These are phyloP conservation scores for Penicillium soppii DNA, from an alignment of 495 filamentous ascomycete species.

Conservation along the genomic window DNA sequence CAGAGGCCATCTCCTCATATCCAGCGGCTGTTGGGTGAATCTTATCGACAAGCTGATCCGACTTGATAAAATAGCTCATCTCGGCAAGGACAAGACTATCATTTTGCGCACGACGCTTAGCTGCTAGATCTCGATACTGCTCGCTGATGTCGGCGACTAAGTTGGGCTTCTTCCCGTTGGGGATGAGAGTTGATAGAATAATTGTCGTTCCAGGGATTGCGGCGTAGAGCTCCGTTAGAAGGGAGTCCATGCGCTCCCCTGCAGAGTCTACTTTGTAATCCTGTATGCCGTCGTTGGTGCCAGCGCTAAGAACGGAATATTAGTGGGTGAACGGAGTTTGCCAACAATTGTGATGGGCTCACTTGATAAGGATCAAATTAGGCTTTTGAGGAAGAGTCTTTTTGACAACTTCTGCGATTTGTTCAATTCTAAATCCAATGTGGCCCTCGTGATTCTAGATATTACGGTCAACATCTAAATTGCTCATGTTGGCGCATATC, in stretches of 20 bases:
- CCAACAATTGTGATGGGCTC: background rate
- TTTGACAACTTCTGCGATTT: slow-evolving; percentile 38
- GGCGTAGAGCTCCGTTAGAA: slow-evolving; percentile 38
- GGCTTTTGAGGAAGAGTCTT: slow-evolving; percentile 35
- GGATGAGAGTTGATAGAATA: slow-evolving; percentile 49
- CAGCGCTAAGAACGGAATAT: slow-evolving; percentile 25
- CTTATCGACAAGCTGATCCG: slow-evolving; percentile 41
- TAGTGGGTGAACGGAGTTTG: background rate
- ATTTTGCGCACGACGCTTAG: slow-evolving; percentile 23
- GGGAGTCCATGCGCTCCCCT: slow-evolving; percentile 24
- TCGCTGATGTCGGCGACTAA: slow-evolving; percentile 34
- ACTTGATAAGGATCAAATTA: slow-evolving; percentile 50
- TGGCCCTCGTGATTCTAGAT: slow-evolving; percentile 48
- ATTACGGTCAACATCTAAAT: background rate
- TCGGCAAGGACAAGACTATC: slow-evolving; percentile 48
- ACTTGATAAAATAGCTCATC: slow-evolving; percentile 38
- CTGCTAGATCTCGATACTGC: slow-evolving; percentile 34
- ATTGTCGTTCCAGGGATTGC: slow-evolving; percentile 43
- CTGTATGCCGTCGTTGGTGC: slow-evolving; percentile 50
- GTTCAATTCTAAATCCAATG: slow-evolving; percentile 44
- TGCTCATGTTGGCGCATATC: background rate
- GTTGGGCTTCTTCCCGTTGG: slow-evolving; percentile 23
- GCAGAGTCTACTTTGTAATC: slow-evolving; percentile 27
- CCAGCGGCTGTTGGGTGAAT: slow-evolving; percentile 52
- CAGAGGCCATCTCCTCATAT: slow-evolving; percentile 53